Base-by-base conservation (phyloP, 495 filamentous ascomycete genomes). In the Penicillium maclennaniae region DNA sequence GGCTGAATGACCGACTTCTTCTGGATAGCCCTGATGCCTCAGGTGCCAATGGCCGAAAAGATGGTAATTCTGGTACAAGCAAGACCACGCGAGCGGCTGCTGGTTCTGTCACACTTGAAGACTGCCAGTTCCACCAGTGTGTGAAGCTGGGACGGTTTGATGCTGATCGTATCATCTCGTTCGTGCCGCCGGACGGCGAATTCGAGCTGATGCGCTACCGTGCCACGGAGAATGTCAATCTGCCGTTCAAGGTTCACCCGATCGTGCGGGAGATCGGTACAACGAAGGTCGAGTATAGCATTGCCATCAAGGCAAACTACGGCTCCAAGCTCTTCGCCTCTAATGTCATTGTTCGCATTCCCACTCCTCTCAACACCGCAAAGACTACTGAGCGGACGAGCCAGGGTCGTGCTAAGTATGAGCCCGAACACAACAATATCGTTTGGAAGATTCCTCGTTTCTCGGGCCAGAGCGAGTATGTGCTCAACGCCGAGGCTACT, bases 191-290 rank as follows among this genome's bases (percentile, higher is more conserved):
- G 23, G 95, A 99, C 72, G 95, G 95, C 56, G 92, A 97, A 62
- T 99, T 99, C 71, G 95, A 99, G 76, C 81, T 99, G 50, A 99
- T 99, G 95, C 87, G 91, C 19, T 99, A 99, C 74, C 90, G 95
- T 56, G 92, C 95, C n/a, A 97, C 93, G 19, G 95, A 99, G 69
- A 97, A 99, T 65, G 92, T 99, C 66, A 99, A 99, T 68, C 79
- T 99, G 15, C 95, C 95, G 7, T 99, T 99, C 81, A 96, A 96
- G 69, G 91, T 99, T 47, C 95, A 97, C 67, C 92, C 92, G 55
- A 99, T 97, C 61, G 93, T 99, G 61, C 95, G 95, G 65, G 95
- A 99, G 69, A 81, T 97, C 47, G 91, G 92, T 58, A 95, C 92
- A 62, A 95, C 92, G 15, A 97, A 97, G 70, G 95, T 99, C 49